Evolutionary conservation across 192 early-diverging fungal species (phyloP), one percentile per base, ranked within the genome.

Genomic region (Oehlia diaphana): DNA sequence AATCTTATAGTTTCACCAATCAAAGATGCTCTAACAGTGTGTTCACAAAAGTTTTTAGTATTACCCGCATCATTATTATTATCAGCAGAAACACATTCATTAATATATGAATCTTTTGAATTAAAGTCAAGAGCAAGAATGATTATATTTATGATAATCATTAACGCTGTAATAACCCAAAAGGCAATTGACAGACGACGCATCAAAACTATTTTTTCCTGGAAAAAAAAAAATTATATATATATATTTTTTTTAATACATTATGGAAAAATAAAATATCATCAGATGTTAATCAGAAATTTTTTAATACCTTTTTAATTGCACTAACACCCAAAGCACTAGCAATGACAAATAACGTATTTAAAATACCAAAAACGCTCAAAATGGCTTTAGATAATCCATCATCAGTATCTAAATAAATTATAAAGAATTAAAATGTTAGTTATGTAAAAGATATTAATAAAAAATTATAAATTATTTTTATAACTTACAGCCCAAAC

Each of bases 151-250:
- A 28, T 53, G 5, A 49, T 72, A 53, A 72, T 8, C 42, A 31
- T 1, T 19, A 26, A 26, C 9, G n/a, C 44, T 10, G 70, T 72
- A 12, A 72, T 9, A 49, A 72, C 26, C 70, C 70, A 72, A 72
- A 72, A 13, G 10, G 70, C 39, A 49, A 72, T 49, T 72, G 70
- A 72, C 44, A 72, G 21, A 49, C 70, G 70, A 26, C 10, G 70
- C 42, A 72, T 49, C 19, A 49, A 3, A 13, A 72, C 26, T 16
- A 26, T 19, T 26, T 72, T 72, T 49, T 47, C 70, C 31, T 31
- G 31, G 1, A 31, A 31, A 31, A 31, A 31, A 31, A 31, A 31
- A 26, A 0, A 0, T 26, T 26, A 26, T 26, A 26, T 26, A 26
- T 26, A 26, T 26, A 26, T 26, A n/a, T 26, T 26, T 26, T 26